Conservation (phyloP, 2,329 filamentous ascomycete genomes). For the Xylaria sp. region DNA sequence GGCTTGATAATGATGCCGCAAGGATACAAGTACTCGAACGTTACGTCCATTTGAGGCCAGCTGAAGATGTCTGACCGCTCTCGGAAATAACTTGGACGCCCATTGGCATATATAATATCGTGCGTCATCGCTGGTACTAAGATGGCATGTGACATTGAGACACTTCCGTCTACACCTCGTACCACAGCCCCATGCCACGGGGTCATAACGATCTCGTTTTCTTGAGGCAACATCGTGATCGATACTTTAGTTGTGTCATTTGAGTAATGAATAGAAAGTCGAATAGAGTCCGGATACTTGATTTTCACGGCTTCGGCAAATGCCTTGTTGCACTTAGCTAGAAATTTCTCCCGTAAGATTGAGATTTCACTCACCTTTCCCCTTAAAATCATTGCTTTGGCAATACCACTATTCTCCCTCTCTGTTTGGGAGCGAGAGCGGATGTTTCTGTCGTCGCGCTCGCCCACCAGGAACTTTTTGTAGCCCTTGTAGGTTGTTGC, state of each 20-base stretch:
- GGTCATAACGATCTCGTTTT: constrained; percentile 36
- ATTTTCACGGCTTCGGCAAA: constrained; percentile 32
- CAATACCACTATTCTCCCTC: constrained; percentile 34
- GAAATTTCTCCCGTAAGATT: fast-evolving
- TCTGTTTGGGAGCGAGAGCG: constrained; percentile 37
- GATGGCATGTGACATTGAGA: constrained; percentile 36
- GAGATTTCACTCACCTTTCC: constrained; percentile 30
- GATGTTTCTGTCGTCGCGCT: constrained; percentile 28
- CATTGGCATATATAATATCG: constrained; percentile 59
- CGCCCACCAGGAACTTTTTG: constrained; percentile 36
- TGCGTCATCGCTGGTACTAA: constrained; percentile 36
- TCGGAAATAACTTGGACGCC: constrained; percentile 59
- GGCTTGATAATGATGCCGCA: constrained; percentile 56
- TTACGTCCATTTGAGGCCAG: constrained; percentile 55
- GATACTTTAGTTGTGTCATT: constrained; percentile 35
- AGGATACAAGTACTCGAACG: constrained; percentile 59
- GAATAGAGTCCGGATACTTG: constrained; percentile 32
- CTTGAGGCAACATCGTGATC: constrained; percentile 33
- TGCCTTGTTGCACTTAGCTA: constrained; percentile 26
- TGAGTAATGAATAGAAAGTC: constrained; percentile 37
- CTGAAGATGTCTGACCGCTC: constrained; percentile 58
- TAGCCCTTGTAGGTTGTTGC: constrained; percentile 36
- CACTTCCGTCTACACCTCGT: constrained; percentile 23
- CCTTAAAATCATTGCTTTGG: constrained; percentile 36
- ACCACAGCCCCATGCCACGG: constrained; percentile 37